Conservation (phyloP, 139 green algal genomes). For the Micractinium sp. region DNA sequence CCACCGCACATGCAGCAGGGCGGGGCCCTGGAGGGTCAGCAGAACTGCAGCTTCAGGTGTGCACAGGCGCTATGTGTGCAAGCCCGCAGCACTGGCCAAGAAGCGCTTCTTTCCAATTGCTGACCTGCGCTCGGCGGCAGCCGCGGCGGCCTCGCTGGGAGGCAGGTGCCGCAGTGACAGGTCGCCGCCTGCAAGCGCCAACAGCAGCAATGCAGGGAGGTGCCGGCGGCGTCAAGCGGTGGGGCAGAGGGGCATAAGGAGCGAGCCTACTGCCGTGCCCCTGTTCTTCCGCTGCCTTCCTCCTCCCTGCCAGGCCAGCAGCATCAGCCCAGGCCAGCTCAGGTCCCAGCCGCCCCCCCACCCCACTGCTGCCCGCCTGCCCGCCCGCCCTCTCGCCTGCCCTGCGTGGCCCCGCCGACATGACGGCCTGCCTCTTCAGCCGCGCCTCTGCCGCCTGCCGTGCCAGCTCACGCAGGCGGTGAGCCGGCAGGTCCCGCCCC, state of each 20-base stretch:
- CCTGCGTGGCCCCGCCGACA: conserved; percentile 3
- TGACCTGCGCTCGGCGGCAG: conserved; percentile 30
- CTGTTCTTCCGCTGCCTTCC: too few species aligned
- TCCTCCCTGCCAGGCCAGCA: too few species aligned
- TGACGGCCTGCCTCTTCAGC: background rate
- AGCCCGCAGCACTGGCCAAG: background rate
- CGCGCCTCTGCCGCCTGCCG: conserved; percentile 35
- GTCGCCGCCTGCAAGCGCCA: conserved; percentile 16
- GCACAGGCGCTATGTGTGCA: too few species aligned
- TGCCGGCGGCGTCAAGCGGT: too few species aligned
- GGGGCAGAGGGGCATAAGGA: too few species aligned
- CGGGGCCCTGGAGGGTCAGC: too few species aligned
- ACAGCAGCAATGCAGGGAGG: background rate
- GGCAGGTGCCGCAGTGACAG: conserved; percentile 16
- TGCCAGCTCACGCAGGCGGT: conserved; percentile 28
- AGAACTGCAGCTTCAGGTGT: too few species aligned
- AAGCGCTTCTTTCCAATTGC: background rate
- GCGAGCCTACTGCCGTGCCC: too few species aligned
- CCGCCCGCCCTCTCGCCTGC: background rate
- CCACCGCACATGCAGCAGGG: too few species aligned
- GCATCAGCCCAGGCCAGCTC: too few species aligned
- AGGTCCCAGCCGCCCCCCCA: too few species aligned
- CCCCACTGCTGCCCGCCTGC: too few species aligned
- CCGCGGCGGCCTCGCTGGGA: conserved; percentile 23
- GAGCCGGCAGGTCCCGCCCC: conserved; percentile 15